phyloP scores from a whole-genome alignment of 2,329 filamentous ascomycete species.

The Botrytis medusae region DNA sequence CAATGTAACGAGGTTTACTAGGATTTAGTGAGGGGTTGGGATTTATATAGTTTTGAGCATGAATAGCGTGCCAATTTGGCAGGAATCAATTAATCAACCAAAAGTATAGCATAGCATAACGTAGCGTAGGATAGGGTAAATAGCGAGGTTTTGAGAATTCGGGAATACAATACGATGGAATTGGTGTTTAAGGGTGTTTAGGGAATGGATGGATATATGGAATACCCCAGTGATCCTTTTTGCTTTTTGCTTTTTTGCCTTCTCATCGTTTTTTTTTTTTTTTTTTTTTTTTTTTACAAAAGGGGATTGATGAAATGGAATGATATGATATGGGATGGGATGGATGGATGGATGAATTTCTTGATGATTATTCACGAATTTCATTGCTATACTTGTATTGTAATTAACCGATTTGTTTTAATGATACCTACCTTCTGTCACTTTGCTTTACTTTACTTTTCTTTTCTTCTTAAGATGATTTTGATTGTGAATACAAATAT shows the following conservation, averaged over 20 bases:
- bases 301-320: background rate
- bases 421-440: background rate
- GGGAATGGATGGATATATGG: background rate
- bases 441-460: background rate
- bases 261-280: background rate
- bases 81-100: background rate
- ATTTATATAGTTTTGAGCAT: background rate
- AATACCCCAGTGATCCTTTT: background rate
- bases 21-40: background rate
- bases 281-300: fast-evolving
- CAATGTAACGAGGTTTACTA: constrained; percentile 1
- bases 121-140: background rate
- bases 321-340: background rate
- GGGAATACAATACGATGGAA: background rate
- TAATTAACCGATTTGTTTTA: background rate
- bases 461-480: no score
- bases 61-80: background rate
- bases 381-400: no score
- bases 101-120: background rate
- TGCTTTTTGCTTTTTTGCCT: background rate
- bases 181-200: background rate
- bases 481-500: no score
- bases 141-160: background rate
- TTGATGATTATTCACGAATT: background rate
- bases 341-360: no score